Evolutionary conservation across 345 rosid genomes (phyloP), one percentile per base, ranked within the genome.

Genomic region (Jatropha curcas): DNA sequence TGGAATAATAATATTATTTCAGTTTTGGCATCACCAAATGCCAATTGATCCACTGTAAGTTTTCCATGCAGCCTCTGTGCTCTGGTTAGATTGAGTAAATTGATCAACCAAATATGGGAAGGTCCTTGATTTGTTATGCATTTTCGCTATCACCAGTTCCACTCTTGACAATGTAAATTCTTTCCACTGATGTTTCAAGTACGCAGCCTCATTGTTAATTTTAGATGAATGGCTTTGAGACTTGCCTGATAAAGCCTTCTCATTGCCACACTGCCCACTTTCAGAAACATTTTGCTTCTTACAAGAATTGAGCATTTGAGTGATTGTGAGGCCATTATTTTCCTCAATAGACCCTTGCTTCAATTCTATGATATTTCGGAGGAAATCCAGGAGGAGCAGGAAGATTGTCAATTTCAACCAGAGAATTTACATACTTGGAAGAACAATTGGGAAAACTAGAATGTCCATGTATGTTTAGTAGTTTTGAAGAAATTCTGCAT

Each of bases 301-400:
- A 10, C 20, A 0, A 31, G 30, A 30, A 45, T 33, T 30, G 17
- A 60, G 24, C 12, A 51, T 50, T 25, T 68, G 24, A 4, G 20
- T 64, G 13, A 34, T 55, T 13, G 62, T 69, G 8, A 22, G 50
- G 16, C 4, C 28, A 30, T 58, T 68, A n/a, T n/a, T n/a, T 70
- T 77, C 71, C 11, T 48, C 63, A 28, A 1, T 19, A 20, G 39
- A 14, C 37, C 20, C 17, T 46, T 33, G 20, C 50, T 50, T 53
- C 39, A 30, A 65, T 62, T 13, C 5, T 60, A 11, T 39, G 60
- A 25, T n/a, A 7, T 68, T 76, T 68, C 64, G 78, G 41, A 46
- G 24, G 51, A 56, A 76, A 75, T 57, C 78, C 76, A 10, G 81
- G 81, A 72, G 83, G 77, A 70, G 58, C 51, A 0, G 7, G 71